Percentiles rank a stretch among this genome's conserved stretches.
phyloP scores from a whole-genome alignment of 257 asterid genomes.

The Capsicum chinense region DNA sequence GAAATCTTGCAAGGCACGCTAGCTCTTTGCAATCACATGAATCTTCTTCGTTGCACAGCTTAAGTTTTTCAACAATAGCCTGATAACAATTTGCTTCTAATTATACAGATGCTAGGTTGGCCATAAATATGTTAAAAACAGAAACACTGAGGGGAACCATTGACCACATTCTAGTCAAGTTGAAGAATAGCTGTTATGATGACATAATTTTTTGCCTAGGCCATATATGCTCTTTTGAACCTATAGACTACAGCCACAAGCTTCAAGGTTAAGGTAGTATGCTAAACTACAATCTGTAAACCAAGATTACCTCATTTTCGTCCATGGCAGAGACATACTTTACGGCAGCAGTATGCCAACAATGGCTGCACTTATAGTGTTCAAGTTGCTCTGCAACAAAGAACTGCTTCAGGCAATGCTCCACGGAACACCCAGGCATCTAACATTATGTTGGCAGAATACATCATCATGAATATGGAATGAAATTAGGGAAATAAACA shows the following conservation, averaged over 20 bases:
- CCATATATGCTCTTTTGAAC: neutral
- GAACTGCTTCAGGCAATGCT: conserved; percentile 70
- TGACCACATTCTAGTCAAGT: conserved; percentile 10
- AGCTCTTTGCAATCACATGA: conserved; percentile 76
- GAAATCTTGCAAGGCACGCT: conserved; percentile 61
- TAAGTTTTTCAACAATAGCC: conserved; percentile 63
- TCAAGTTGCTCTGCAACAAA: conserved; percentile 73
- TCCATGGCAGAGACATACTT: conserved; percentile 51
- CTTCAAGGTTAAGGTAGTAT: conserved; percentile 2
- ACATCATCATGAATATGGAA: conserved; percentile 33
- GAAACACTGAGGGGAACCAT: neutral
- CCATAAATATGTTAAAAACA: conserved; percentile 9
- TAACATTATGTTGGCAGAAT: conserved; percentile 38
- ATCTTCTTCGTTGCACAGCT: conserved; percentile 61
- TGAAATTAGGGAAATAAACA: conserved; percentile 15
- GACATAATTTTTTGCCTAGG: neutral
- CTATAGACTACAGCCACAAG: neutral
- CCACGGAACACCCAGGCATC: conserved; percentile 77
- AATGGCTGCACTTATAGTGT: conserved; percentile 76
- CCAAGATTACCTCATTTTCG: conserved; percentile 59
- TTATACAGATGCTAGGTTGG: neutral
- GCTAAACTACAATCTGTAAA: conserved; percentile 1
- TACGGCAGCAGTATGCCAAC: conserved; percentile 90
- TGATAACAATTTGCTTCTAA: conserved; percentile 41
- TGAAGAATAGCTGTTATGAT: neutral